These are phyloP conservation scores for Xenoacremonium recifei DNA, from an alignment of 2,329 filamentous ascomycete genomes.

Conservation along the genomic window DNA sequence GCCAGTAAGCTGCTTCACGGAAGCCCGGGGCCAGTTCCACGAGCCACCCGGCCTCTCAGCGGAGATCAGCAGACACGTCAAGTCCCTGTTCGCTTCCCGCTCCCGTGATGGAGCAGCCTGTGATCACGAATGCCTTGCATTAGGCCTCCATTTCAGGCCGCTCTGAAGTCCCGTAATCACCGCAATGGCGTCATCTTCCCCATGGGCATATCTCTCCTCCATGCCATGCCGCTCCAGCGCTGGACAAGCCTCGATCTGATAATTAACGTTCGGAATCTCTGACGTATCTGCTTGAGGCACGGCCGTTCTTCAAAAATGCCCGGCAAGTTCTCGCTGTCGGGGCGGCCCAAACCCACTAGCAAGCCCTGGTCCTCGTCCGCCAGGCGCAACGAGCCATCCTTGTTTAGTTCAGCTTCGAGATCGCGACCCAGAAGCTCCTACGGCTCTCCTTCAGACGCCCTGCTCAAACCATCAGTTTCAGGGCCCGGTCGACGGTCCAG, in stretches of 20 bases:
- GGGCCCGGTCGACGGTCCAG: constrained; percentile 12
- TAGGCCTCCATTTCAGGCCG: constrained; percentile 1
- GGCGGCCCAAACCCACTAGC: constrained; percentile 16
- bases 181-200: constrained; percentile 22
- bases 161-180: constrained; percentile 11
- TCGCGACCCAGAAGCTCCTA: constrained; percentile 15
- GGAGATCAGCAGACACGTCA: constrained; percentile 28
- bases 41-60: neutral
- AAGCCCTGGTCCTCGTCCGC: constrained; percentile 8
- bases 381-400: constrained; percentile 5
- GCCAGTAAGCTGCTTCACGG: too few relatives aligned
- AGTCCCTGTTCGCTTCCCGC: constrained; percentile 7
- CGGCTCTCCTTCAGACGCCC: constrained; percentile 1
- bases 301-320: too few relatives aligned
- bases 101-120: constrained; percentile 13
- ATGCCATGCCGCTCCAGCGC: too few relatives aligned
- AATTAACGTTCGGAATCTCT: too few relatives aligned
- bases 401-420: constrained; percentile 2
- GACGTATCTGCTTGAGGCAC: too few relatives aligned
- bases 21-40: neutral
- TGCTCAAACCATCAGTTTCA: constrained; percentile 7
- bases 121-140: constrained; percentile 10
- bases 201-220: constrained; percentile 6
- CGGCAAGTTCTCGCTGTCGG: constrained; percentile 12
- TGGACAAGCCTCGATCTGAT: too few relatives aligned